Evolutionary conservation across 768 basidiomycete genomes (phyloP).

Genomic region (Rhodocollybia butyracea): DNA sequence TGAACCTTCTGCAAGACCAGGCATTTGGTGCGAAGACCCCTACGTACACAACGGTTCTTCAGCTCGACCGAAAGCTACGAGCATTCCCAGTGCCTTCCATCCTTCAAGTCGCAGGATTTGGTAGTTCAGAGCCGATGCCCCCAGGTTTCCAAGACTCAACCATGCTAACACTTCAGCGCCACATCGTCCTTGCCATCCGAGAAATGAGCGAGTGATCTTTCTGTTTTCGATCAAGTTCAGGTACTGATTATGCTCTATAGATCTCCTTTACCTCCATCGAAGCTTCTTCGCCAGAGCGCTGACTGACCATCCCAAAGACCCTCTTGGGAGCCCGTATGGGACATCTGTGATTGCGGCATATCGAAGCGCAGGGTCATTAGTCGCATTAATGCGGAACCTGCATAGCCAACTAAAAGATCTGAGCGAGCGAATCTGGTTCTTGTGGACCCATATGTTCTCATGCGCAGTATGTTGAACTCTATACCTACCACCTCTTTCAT

Average conservation of each 20-base stretch:
- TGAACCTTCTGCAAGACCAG: conserved; percentile 67
- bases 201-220: conserved; percentile 56
- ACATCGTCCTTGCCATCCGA: conserved; percentile 64
- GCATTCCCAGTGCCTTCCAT: conserved; percentile 65
- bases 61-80: conserved; percentile 62
- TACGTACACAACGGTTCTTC: conserved; percentile 63
- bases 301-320: conserved; percentile 71
- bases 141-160: conserved; percentile 45
- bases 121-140: conserved; percentile 46
- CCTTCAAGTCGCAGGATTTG: conserved; percentile 67
- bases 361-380: conserved; percentile 67
- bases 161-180: conserved; percentile 58
- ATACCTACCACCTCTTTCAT: not conserved
- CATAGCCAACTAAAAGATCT: conserved; percentile 61
- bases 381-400: conserved; percentile 67
- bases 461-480: conserved; percentile 50
- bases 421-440: conserved; percentile 62
- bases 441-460: conserved; percentile 50
- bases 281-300: conserved; percentile 74
- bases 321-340: conserved; percentile 68
- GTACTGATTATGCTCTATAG: conserved; percentile 26
- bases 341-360: conserved; percentile 74
- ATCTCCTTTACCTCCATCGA: conserved; percentile 67
- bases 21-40: conserved; percentile 70
- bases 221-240: not conserved